phyloP scores from a whole-genome alignment of 805 yeast species.

The Yarrowia hollandica region DNA sequence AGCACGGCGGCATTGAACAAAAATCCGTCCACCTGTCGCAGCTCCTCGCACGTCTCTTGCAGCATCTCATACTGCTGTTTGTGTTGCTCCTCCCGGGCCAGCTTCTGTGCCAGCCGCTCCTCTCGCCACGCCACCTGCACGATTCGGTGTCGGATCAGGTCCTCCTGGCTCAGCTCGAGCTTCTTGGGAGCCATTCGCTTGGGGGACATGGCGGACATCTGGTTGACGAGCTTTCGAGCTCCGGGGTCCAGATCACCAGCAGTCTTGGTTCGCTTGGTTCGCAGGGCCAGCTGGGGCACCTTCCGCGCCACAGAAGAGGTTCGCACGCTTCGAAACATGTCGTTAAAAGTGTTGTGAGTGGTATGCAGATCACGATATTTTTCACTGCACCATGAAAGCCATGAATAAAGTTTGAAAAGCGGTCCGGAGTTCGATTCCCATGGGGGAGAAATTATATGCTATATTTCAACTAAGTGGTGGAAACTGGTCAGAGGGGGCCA shows the following conservation, averaged over 20 bases:
- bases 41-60: slow-evolving; percentile 68
- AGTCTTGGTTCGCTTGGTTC: slow-evolving; percentile 54
- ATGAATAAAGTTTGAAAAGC: too few species aligned
- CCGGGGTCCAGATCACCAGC: slow-evolving; percentile 47
- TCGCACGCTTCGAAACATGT: slow-evolving; percentile 4
- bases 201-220: slow-evolving; percentile 81
- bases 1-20: slow-evolving; percentile 64
- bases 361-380: background rate
- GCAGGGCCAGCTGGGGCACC: slow-evolving; percentile 30
- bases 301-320: background rate
- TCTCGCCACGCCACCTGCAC: slow-evolving; percentile 81
- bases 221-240: slow-evolving; percentile 51
- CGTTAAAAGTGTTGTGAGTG: background rate
- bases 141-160: slow-evolving; percentile 77
- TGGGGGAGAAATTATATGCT: too few species aligned
- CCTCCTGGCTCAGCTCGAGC: slow-evolving; percentile 74
- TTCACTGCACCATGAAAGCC: too few species aligned
- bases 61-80: slow-evolving; percentile 62
- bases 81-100: slow-evolving; percentile 39
- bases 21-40: slow-evolving; percentile 48
- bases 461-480: too few species aligned
- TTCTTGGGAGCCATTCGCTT: slow-evolving; percentile 84
- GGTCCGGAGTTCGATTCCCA: background rate
- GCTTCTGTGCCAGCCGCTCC: slow-evolving; percentile 55
- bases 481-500: too few species aligned